Evolutionary conservation across 768 basidiomycete genomes (phyloP).

Genomic region (Phanerochaete sordida): DNA sequence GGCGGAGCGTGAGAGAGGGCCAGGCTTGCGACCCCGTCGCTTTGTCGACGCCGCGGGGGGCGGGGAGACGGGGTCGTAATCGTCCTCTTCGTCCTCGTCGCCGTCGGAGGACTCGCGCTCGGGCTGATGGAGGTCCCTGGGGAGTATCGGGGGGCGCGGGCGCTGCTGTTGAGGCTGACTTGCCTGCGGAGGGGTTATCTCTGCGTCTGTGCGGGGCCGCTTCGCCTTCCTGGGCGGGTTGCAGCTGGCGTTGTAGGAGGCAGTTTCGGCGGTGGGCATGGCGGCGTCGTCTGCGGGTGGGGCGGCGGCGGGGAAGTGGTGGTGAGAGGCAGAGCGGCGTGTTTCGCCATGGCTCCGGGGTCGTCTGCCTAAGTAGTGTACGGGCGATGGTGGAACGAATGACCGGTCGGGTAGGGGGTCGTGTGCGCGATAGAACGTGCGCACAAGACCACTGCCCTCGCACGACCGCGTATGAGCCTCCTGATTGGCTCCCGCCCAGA

Average conservation of each 20-base stretch:
- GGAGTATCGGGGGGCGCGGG: constrained; percentile 20
- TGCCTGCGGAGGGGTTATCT: constrained; percentile 5
- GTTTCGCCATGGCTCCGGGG: not conserved
- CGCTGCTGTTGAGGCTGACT: not conserved
- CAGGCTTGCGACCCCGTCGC: constrained; percentile 71
- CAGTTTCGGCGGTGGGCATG: constrained; percentile 10
- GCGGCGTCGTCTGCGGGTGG: constrained; percentile 2
- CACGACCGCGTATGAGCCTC: constrained; percentile 21
- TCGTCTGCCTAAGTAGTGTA: not conserved
- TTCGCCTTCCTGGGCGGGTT: constrained; percentile 47
- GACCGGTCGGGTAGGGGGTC: constrained; percentile 18
- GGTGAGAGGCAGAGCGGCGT: not conserved
- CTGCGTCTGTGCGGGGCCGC: constrained; percentile 28
- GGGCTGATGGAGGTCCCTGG: constrained; percentile 12
- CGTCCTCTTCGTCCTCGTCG: constrained; percentile 21
- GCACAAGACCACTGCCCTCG: constrained; percentile 21
- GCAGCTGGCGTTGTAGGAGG: constrained; percentile 32
- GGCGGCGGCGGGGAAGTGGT: not conserved
- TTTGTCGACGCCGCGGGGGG: constrained; percentile 35
- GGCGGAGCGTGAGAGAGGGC: constrained; percentile 67
- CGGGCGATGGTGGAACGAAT: constrained; percentile 10
- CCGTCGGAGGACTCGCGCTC: not conserved
- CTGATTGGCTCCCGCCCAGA: constrained; percentile 24
- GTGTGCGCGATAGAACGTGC: constrained; percentile 22
- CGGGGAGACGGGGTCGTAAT: constrained; percentile 29